Evolutionary conservation across 1,284 basidiomycete species (phyloP), one percentile per base, ranked within the genome.

Genomic region (Puccinia horiana): DNA sequence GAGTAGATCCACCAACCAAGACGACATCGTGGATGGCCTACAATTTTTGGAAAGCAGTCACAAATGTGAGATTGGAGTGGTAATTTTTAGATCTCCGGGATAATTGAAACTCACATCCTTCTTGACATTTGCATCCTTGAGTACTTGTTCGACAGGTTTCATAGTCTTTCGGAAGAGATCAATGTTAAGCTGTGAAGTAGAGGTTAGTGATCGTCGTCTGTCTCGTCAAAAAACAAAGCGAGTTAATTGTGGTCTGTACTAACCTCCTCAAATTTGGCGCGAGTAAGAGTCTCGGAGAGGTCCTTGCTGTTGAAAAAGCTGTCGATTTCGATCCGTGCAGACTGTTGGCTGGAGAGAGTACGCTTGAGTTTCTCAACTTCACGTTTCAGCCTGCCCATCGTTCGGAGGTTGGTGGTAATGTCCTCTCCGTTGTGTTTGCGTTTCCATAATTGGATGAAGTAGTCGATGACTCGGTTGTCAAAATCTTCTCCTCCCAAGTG

Each of bases 1-100:
- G 94, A 84, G 96, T 98, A 18, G 96, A 98, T 88, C 96, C 96
- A 89, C 96, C 96, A 84, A 98, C 95, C 82, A 98, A 93, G 20
- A 86, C 80, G 29, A 82, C 80, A 82, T 82, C 80, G 73, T 82
- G 56, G 32, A 82, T 82, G 58, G 54, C 73, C 80, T 82, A 35
- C 4, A 37, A 42, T 52, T 54, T 26, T 44, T 16, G 6, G 6
- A 47, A 40, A 37, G 16, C 4, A 74, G 26, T 18, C 47, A 44
- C 20, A 40, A 37, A 40, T 23, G 23, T 26, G 26, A 76, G 44
- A 5, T 32, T 56, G 42, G 12, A 32, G 12, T 14, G 2, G 47
- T n/a, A 12, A 29, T 9, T 29, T 44, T n/a, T 23, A 18, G 11
- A 5, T 5, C 4, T 2, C 4, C 11, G 42, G 11, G 5, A 44